Evolutionary conservation across 345 rosid species (phyloP).

Genomic region (Moricandia arvensis): DNA sequence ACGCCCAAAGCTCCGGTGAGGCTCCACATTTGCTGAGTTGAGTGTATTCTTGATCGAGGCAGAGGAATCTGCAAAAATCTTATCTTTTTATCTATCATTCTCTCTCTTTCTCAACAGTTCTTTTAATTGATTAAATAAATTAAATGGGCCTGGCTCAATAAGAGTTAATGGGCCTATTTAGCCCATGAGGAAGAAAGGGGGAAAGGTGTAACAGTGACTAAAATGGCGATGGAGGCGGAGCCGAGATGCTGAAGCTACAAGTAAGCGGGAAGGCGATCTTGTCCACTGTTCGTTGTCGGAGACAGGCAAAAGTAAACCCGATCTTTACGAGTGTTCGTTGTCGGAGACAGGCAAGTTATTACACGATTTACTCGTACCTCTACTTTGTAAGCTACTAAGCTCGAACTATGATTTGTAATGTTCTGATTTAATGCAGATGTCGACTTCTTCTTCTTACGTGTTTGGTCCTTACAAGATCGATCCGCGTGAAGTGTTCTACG

Average conservation of each 20-base stretch:
- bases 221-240: slow-evolving; percentile 32
- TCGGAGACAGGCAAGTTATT: slow-evolving; percentile 24
- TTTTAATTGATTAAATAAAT: background rate
- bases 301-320: background rate
- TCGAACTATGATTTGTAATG: no score
- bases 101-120: background rate
- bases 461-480: slow-evolving; percentile 80
- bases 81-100: slow-evolving; percentile 26
- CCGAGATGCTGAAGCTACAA: slow-evolving; percentile 37
- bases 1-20: slow-evolving; percentile 38
- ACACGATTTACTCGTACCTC: background rate
- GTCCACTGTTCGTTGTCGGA: slow-evolving; percentile 20
- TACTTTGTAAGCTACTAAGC: no score
- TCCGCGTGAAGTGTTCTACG: slow-evolving; percentile 72
- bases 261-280: slow-evolving; percentile 36
- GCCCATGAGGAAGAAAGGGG: slow-evolving; percentile 10
- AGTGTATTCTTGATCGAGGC: slow-evolving; percentile 30
- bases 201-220: background rate
- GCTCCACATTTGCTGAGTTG: slow-evolving; percentile 39
- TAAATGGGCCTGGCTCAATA: slow-evolving; percentile 20
- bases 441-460: slow-evolving; percentile 35
- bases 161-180: background rate
- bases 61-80: slow-evolving; percentile 36
- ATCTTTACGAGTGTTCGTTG: background rate
- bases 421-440: slow-evolving; percentile 36